phyloP scores from a whole-genome alignment of 306 rosid genomes.

The Vachellia collinsii region DNA sequence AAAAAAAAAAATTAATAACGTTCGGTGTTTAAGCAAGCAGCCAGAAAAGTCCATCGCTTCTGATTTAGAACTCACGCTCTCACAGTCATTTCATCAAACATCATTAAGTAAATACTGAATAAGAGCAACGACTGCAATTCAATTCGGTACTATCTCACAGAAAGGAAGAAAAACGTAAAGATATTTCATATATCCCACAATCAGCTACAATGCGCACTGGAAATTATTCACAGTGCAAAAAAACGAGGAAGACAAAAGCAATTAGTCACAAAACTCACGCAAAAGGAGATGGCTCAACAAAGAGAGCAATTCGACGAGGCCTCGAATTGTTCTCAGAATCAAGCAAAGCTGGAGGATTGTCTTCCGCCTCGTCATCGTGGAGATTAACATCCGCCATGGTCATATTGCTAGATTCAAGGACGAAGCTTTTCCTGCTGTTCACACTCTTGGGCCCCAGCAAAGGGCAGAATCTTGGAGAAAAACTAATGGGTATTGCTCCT shows the following conservation, averaged over 20 bases:
- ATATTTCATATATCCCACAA: slow-evolving; percentile 29
- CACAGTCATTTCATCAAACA: slow-evolving; percentile 38
- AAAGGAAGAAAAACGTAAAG: neutral
- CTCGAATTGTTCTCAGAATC: slow-evolving; percentile 60
- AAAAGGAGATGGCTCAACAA: slow-evolving; percentile 98
- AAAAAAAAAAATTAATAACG: neutral
- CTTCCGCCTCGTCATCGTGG: slow-evolving; percentile 52
- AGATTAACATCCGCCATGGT: slow-evolving; percentile 59
- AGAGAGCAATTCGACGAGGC: slow-evolving; percentile 95
- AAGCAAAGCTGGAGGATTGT: slow-evolving; percentile 64
- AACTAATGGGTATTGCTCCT: slow-evolving; percentile 48
- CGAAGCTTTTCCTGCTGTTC: slow-evolving; percentile 38
- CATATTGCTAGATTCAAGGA: slow-evolving; percentile 59
- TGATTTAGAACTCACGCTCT: neutral
- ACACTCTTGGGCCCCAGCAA: slow-evolving; percentile 31
- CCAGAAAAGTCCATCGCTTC: neutral
- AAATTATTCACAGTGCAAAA: slow-evolving; percentile 10
- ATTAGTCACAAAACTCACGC: slow-evolving; percentile 58
- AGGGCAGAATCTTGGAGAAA: slow-evolving; percentile 36
- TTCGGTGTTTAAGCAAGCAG: neutral
- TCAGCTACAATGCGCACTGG: neutral
- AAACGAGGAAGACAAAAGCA: neutral
- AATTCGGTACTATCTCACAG: neutral
- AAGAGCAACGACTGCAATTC: slow-evolving; percentile 16
- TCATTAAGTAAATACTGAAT: slow-evolving; percentile 19